Evolutionary conservation across 257 asterid genomes (phyloP), one percentile per base, ranked within the genome.

Genomic region (Solanum bulbocastanum): DNA sequence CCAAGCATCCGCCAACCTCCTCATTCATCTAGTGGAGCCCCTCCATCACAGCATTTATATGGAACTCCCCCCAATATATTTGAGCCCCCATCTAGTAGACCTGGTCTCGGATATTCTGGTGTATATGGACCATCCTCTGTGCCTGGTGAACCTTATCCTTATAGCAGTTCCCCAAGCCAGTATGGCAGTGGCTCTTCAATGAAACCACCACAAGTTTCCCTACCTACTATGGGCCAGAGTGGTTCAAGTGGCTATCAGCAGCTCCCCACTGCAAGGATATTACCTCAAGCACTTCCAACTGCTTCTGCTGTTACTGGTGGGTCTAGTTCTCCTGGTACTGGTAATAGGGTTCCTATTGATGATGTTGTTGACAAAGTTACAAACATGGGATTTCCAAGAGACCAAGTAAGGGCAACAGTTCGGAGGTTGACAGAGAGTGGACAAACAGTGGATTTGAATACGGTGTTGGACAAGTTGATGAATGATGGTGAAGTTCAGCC

Each of bases 351-450:
- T 87, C 96, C 98, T 22, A 91, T 94, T 72, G 99, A 97, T 66
- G 99, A 97, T 62, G 99, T 97, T 91, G 95, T 97, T n/a, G 99
- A 96, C 86, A 96, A 94, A 86, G 99, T 97, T 68, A 95, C 99
- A 5, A 92, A 78, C 87, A 97, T 96, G 99, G 99, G 99, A 83
- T 97, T 97, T 89, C 76, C 99, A 33, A 95, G 98, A 90, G 99
- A 95, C 33, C 98, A 92, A 86, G 98, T 93, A 86, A 93, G 95
- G 92, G 98, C 96, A 66, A 93, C 98, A 10, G 99, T 96, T 4
- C 89, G 97, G 74, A 97, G 89, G 90, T 91, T 97, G 91, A 97
- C 98, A 11, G 99, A 96, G 89, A 94, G 92, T 40, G 99, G 99
- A n/a, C 99, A 97, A 78, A 88, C 99, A 1, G 98, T 96, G 60